A percentile compares a stretch with the other conserved stretches of the same genome.
phyloP scores from a whole-genome alignment of 345 rosid genomes.

The Corchorus capsularis region DNA sequence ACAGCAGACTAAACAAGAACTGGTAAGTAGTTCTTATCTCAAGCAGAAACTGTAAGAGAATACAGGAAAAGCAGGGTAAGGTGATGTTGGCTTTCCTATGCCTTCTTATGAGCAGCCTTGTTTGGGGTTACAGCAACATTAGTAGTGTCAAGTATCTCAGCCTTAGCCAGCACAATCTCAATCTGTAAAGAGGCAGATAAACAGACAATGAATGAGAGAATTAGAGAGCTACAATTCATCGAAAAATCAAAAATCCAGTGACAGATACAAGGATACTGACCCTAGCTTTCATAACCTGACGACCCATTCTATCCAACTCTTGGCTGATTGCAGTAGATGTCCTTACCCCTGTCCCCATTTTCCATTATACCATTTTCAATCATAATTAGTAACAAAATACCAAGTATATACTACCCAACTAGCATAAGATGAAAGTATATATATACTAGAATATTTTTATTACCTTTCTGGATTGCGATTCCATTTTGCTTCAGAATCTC shows the following conservation, averaged over 20 bases:
- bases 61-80: background rate
- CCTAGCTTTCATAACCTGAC: constrained; percentile 33
- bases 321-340: constrained; percentile 24
- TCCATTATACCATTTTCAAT: constrained; percentile 3
- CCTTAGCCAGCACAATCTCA: constrained; percentile 38
- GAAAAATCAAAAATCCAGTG: background rate
- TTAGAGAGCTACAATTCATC: background rate
- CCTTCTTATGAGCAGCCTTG: background rate
- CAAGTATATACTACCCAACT: background rate
- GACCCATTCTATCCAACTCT: constrained; percentile 23
- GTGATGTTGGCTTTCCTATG: constrained; percentile 10
- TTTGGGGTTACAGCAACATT: constrained; percentile 12
- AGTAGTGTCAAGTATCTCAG: constrained; percentile 22
- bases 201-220: background rate
- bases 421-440: background rate
- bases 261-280: constrained; percentile 15
- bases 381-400: background rate
- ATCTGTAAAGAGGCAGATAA: constrained; percentile 17
- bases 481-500: constrained; percentile 41
- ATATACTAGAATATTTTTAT: background rate
- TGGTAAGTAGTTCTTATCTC: background rate
- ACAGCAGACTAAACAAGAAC: background rate
- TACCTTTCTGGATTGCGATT: constrained; percentile 30
- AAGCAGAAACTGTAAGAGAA: background rate
- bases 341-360: constrained; percentile 21